Evolutionary conservation across 2,329 filamentous ascomycete genomes (phyloP), one percentile per base, ranked within the genome.

Genomic region (Neocucurbitaria cava): DNA sequence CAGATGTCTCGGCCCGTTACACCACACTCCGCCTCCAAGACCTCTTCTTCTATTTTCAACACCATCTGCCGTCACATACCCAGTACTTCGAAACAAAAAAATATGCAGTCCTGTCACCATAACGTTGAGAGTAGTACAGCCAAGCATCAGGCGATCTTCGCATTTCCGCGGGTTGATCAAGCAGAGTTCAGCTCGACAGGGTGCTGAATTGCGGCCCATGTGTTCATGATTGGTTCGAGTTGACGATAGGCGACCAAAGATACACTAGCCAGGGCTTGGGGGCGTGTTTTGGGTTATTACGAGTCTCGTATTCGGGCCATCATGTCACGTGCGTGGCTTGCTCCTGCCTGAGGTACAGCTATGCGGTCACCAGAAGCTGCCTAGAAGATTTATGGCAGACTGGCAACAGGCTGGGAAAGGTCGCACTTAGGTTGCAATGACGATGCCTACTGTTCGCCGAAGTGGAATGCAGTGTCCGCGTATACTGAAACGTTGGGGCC

Each of bases 1-100:
- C 40, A 35, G 38, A 38, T 48, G 43, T 56, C 33, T 58, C 53
- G 58, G 60, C 28, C 50, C 44, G 56, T 56, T 45, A 50, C 52
- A 61, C 52, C 50, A 51, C 18, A 26, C 52, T 43, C 11, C 45
- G 23, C 33, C 40, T 53, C 33, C n/a, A 18, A 24, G 28, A 30
- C 41, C 43, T 42, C 33, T 52, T 46, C 53, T 54, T 56, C 60
- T 67, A 65, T 67, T 67, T 64, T 60, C 54, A 62, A 52, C 50
- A 20, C 47, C 44, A 54, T 38, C 18, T 31, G 54, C 52, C 45
- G 53, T 55, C 54, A 55, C 43, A 53, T 43, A 43, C 42, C 50
- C 31, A 18, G 21, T 41, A 40, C 30, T 50, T 48, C 26, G n/a
- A 49, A 40, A 47, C 51, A 53, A 52, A 43, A n/a, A 23, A 42